Base-by-base conservation (phyloP, 2,329 filamentous ascomycete species). In the Alternaria panax region DNA sequence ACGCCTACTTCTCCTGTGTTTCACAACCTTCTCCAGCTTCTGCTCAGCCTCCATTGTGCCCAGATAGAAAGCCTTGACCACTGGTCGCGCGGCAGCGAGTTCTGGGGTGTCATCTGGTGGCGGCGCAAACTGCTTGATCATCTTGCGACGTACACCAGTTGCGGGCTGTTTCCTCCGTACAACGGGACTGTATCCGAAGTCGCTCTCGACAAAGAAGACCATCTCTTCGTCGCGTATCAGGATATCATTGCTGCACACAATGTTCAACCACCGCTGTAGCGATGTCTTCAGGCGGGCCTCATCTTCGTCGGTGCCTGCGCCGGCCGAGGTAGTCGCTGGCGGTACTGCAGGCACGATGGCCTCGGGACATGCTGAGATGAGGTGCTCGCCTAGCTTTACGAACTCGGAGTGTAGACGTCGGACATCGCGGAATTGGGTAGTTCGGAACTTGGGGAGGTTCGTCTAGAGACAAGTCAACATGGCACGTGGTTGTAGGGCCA, bases 331-430 rank as follows among this genome's bases (percentile, higher is more conserved):
- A 59, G 96, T 83, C n/a, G 94, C 86, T n/a, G 94, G 92, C 41
- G 95, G 95, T 1, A 99, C 93, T 9, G 94, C 93, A 3, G 95
- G 95, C 7, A 99, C 94, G 43, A 99, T 84, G 8, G 93, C 91
- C 79, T 99, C 95, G 4, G 95, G 95, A 73, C 98, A 98, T n/a
- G 94, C 93, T 24, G 94, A 97, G 77, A 97, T 93, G 57, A 99
- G 84, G 78, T 99, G 95, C 59, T 97, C 92, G 56, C 91, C 92
- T n/a, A 99, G 89, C 80, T 98, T 99, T 65, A 92, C 86, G 73
- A 99, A 99, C 76, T 99, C 95, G 47, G 92, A 93, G 80, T 99
- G 95, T 62, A 96, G 90, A 61, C 95, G 92, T 70, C 95, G 91
- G 67, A 99, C 93, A 79, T 99, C 95, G 74, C 95, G 93, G 81